Evolutionary conservation across 768 basidiomycete species (phyloP).

Genomic region (Panaeolus cyanescens): DNA sequence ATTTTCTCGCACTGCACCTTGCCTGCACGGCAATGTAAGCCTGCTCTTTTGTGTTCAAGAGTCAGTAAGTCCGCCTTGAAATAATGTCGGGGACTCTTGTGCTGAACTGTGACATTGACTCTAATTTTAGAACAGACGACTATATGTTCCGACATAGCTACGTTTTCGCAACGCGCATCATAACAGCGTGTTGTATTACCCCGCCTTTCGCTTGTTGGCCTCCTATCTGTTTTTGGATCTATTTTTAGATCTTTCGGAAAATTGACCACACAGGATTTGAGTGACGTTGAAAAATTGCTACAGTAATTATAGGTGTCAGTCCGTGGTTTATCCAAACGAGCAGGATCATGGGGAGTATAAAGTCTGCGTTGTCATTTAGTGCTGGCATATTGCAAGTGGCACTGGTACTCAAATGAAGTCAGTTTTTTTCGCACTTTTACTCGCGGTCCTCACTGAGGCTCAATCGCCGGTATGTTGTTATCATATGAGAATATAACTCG

Average conservation of each 20-base stretch:
- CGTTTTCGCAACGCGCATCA: neutral
- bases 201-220: neutral
- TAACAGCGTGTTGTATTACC: neutral
- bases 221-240: neutral
- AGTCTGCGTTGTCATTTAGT: neutral
- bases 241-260: neutral
- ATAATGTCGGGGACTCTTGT: neutral
- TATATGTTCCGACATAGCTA: too few species aligned
- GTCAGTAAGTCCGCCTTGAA: too few species aligned
- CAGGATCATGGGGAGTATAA: neutral
- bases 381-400: neutral
- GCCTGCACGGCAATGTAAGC: too few species aligned
- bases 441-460: neutral
- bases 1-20: too few species aligned
- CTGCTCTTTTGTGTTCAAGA: too few species aligned
- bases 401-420: neutral
- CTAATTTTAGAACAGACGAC: neutral
- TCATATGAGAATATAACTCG: neutral
- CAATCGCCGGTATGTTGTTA: neutral
- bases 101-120: neutral
- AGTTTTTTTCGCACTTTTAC: neutral
- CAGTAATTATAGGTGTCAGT: neutral
- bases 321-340: constrained; percentile 1
- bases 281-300: neutral
- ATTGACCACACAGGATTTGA: neutral